phyloP scores from a whole-genome alignment of 176 grass and related monocot species.

The Lolium multiflorum region DNA sequence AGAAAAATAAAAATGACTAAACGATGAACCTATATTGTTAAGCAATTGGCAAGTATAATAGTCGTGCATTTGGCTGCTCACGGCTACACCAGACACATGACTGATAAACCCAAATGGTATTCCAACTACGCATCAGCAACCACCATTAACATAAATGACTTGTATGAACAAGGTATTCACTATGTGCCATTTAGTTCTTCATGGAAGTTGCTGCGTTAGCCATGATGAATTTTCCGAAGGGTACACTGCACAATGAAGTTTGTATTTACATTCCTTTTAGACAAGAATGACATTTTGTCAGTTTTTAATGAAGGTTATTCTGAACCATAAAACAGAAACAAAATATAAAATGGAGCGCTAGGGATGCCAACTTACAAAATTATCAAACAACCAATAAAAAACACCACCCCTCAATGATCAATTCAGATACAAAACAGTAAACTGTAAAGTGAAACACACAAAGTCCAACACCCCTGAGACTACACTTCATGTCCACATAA shows the following conservation, averaged over 20 bases:
- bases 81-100: too few species aligned
- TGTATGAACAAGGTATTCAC: not conserved
- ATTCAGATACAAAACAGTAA: not conserved
- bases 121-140: too few species aligned
- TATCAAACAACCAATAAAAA: not conserved
- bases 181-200: not conserved
- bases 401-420: not conserved
- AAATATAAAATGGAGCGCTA: not conserved
- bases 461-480: not conserved
- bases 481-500: not conserved
- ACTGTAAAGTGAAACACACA: not conserved
- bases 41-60: not conserved
- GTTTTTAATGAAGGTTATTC: not conserved
- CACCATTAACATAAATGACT: not conserved
- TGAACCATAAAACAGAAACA: not conserved
- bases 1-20: not conserved
- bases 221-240: not conserved
- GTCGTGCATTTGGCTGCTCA: constrained; percentile 8
- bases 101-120: too few species aligned
- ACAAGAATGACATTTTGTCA: not conserved
- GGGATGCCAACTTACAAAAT: not conserved
- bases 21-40: not conserved
- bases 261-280: not conserved
- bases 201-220: constrained; percentile 1
- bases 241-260: not conserved